Conservation (phyloP, 805 yeast species). For the Lipomyces yamadae region DNA sequence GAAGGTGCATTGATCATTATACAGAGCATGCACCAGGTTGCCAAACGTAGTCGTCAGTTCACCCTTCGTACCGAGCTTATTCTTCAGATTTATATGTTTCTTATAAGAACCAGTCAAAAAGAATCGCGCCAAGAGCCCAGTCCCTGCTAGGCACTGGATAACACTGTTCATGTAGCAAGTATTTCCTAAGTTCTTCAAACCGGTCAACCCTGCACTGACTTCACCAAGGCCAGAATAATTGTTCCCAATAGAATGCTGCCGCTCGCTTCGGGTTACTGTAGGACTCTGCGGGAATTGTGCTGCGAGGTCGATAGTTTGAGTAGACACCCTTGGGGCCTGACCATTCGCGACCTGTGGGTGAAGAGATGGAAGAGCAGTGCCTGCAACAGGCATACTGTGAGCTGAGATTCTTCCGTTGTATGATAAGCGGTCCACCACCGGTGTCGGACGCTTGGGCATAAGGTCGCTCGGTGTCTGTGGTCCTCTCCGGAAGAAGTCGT, state of each 20-base stretch:
- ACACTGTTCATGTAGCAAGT: constrained; percentile 93
- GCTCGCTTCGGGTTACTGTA: constrained; percentile 14
- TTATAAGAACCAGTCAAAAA: constrained; percentile 66
- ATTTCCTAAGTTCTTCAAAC: constrained; percentile 81
- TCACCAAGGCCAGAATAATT: constrained; percentile 28
- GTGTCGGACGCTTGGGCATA: constrained; percentile 32
- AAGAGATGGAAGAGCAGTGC: constrained; percentile 18
- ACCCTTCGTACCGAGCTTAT: constrained; percentile 81
- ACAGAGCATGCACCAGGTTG: constrained; percentile 58
- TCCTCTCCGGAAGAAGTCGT: constrained; percentile 41
- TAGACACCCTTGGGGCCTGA: not conserved
- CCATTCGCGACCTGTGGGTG: constrained; percentile 1
- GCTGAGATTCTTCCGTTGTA: constrained; percentile 26
- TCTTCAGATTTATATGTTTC: constrained; percentile 70
- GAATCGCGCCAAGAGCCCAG: constrained; percentile 65
- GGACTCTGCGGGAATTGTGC: constrained; percentile 22
- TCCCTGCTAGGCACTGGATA: constrained; percentile 82
- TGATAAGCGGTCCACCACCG: constrained; percentile 24
- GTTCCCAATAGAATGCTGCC: constrained; percentile 27
- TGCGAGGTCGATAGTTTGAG: constrained; percentile 17
- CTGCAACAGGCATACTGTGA: constrained; percentile 23
- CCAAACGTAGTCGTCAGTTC: constrained; percentile 72
- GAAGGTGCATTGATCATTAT: constrained; percentile 52
- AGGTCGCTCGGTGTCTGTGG: constrained; percentile 23
- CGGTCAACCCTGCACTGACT: constrained; percentile 54